Conservation (phyloP, 2,329 filamentous ascomycete genomes). For the Hymenoscyphus fraxineus region DNA sequence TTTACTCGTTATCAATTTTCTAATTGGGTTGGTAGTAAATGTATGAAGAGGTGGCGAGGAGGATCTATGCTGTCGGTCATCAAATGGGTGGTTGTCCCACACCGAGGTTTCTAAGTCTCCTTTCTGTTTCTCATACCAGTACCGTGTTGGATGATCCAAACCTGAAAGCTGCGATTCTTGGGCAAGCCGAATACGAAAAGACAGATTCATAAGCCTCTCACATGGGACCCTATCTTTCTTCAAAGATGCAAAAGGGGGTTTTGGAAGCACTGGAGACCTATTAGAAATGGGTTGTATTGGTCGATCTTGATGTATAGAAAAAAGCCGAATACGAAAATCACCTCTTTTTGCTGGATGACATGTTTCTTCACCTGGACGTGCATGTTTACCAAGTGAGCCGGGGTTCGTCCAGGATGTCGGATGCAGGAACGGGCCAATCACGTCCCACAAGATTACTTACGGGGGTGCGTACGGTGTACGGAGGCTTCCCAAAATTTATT, state of each 20-base stretch:
- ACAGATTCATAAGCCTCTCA: no score
- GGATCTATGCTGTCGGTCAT: neutral
- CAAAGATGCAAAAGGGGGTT: no score
- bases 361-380: neutral
- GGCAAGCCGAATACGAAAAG: neutral
- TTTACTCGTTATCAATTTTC: neutral
- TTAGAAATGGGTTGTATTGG: neutral
- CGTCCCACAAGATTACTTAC: neutral
- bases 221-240: no score
- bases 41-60: neutral
- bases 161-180: neutral
- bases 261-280: neutral
- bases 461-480: neutral
- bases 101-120: neutral
- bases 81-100: neutral
- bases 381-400: no score
- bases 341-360: neutral
- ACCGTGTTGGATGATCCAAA: no score
- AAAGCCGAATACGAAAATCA: constrained; percentile 10
- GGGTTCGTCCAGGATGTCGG: neutral
- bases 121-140: neutral
- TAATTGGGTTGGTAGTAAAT: neutral
- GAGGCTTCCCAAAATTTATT: neutral
- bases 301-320: neutral
- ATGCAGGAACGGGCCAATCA: constrained; percentile 20